Evolutionary conservation across 352 stramenopile genomes (phyloP), one percentile per base, ranked within the genome.

Genomic region (Globisporangium okanoganense): DNA sequence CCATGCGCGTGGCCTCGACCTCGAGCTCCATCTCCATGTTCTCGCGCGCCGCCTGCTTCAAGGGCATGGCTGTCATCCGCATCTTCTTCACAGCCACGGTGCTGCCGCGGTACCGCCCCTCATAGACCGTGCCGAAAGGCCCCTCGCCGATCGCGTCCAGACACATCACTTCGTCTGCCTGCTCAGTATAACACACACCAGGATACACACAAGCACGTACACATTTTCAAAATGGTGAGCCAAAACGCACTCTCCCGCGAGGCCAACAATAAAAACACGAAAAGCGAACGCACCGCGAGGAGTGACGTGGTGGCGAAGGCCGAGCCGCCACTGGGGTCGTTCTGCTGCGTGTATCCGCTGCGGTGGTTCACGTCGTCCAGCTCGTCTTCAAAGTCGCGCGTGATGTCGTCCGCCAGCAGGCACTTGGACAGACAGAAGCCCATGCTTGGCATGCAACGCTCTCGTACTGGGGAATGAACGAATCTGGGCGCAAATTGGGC

Each of bases 41-140:
- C 62, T 95, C 82, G 25, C 83, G 72, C 33, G 76, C 78, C 20
- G 74, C 70, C 2, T 75, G 69, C 52, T 91, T 90, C 27, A 70
- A 61, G 36, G 78, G 75, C 22, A 85, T 41, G 35, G 74, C 70
- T 22, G 87, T 73, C 81, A 95, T 92, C 53, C 82, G 82, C 79
- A 95, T 90, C 58, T 93, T 91, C 71, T 95, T 95, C 40, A 94
- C 86, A 20, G 85, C 86, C 41, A 95, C 86, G 2, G 87, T 78
- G 61, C 79, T 92, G 44, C 86, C 86, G 50, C 86, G 82, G 61
- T 95, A 95, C 68, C 82, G 86, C 51, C 84, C 86, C 63, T 95
- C 92, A 70, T 90, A 92, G 62, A 94, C 88, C 29, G 89, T 77
- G 20, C 86, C 84, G 13, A 79, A 92, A 9, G 85, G 80, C 3